These are phyloP conservation scores for Suillus subluteus DNA, from an alignment of 768 basidiomycete genomes.

Conservation along the genomic window DNA sequence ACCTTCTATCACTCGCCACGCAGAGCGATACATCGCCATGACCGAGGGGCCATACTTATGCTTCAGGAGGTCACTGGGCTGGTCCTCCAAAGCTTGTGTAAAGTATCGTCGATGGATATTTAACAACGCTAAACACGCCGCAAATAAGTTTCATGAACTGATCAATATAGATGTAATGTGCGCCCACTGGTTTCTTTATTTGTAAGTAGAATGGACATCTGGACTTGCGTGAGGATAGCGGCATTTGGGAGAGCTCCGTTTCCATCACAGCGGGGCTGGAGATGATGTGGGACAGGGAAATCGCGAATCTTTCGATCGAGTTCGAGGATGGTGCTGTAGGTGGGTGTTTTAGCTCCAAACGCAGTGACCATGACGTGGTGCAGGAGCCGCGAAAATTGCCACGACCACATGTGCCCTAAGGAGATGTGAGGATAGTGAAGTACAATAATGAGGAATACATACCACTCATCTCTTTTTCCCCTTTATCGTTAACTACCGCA, in stretches of 20 bases:
- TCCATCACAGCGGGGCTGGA: constrained; percentile 41
- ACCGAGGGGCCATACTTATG: constrained; percentile 73
- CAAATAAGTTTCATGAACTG: constrained; percentile 2
- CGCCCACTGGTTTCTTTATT: constrained; percentile 54
- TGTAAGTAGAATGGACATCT: constrained; percentile 47
- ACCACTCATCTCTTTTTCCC: constrained; percentile 48
- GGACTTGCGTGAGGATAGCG: constrained; percentile 35
- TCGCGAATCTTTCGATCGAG: constrained; percentile 66
- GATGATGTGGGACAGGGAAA: constrained; percentile 51
- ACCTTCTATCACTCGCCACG: constrained; percentile 63
- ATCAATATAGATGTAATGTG: not conserved
- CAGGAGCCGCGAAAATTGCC: constrained; percentile 55
- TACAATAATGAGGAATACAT: constrained; percentile 20
- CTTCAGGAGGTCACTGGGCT: constrained; percentile 55
- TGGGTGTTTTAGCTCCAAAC: constrained; percentile 54
- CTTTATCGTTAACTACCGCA: constrained; percentile 36
- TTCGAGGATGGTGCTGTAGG: constrained; percentile 55
- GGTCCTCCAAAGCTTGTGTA: constrained; percentile 65
- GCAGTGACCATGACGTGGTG: constrained; percentile 53
- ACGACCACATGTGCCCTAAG: constrained; percentile 60
- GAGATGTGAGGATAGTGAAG: not conserved
- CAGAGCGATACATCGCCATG: constrained; percentile 71
- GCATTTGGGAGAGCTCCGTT: constrained; percentile 23
- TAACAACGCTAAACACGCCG: constrained; percentile 48
- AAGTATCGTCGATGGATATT: constrained; percentile 72